phyloP scores from a whole-genome alignment of 2,329 filamentous ascomycete species.

The Colletotrichum kahawae region DNA sequence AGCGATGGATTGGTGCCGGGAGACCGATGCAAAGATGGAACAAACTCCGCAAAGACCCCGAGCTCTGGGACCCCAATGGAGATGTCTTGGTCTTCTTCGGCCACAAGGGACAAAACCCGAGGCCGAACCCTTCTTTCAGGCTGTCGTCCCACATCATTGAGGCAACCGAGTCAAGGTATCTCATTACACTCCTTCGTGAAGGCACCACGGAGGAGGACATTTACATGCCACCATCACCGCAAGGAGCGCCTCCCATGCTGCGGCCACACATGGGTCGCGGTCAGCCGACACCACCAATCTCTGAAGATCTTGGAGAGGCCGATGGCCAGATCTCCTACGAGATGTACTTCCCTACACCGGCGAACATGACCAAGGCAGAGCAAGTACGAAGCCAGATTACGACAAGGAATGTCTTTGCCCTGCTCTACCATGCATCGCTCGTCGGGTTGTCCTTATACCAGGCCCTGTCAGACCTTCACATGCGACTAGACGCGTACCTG shows the following conservation, averaged over 20 bases:
- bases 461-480: slow-evolving; percentile 66
- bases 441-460: slow-evolving; percentile 69
- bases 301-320: slow-evolving; percentile 48
- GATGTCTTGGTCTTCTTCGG: slow-evolving; percentile 64
- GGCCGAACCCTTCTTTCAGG: slow-evolving; percentile 59
- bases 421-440: slow-evolving; percentile 67
- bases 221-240: slow-evolving; percentile 47
- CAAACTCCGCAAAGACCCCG: slow-evolving; percentile 63
- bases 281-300: slow-evolving; percentile 49
- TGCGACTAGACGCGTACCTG: slow-evolving; percentile 64
- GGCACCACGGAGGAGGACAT: slow-evolving; percentile 56
- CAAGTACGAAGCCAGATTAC: slow-evolving; percentile 66
- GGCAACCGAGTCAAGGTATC: slow-evolving; percentile 57
- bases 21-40: slow-evolving; percentile 58
- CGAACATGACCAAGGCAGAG: slow-evolving; percentile 50
- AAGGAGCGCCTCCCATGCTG: slow-evolving; percentile 45
- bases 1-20: slow-evolving; percentile 58
- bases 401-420: slow-evolving; percentile 71
- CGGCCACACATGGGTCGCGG: slow-evolving; percentile 33
- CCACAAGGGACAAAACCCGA: slow-evolving; percentile 46
- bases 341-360: slow-evolving; percentile 66
- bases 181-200: slow-evolving; percentile 59
- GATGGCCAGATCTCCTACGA: slow-evolving; percentile 65
- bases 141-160: slow-evolving; percentile 65
- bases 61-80: slow-evolving; percentile 65